Evolutionary conservation across 1,284 basidiomycete genomes (phyloP), one percentile per base, ranked within the genome.

Genomic region (Irpex sp.): DNA sequence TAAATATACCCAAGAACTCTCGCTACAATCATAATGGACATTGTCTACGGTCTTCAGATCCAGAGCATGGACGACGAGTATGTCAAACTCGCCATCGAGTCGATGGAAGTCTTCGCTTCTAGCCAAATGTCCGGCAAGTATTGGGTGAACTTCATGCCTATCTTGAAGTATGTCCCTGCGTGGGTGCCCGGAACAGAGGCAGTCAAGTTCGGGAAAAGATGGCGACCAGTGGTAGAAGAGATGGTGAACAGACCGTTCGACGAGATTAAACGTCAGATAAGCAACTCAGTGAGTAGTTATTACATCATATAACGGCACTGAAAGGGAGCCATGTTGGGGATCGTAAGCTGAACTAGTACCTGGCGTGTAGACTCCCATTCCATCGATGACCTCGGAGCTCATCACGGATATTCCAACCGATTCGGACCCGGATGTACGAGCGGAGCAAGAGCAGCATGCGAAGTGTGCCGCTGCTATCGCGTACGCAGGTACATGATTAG

Each of bases 121-220:
- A 55, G 53, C 8, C 4, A 12, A 19, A 10, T 35, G 4, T 5
- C 3, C 4, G 53, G 53, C 33, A 16, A 16, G 53, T 55, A n/a
- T 19, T 58, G 47, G 47, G 18, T 47, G 8, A 9, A 48, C n/a
- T 45, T 36, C 47, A 5, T 35, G 39, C 57, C 42, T 18, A 28
- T 47, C 65, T 62, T 68, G 57, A 45, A 59, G 52, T 59, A 66
- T 47, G 51, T 74, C 12, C 74, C 74, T 2, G 56, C 63, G 0
- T 75, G 73, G 73, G 60, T 72, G 42, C 72, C 73, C 10, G 72
- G 73, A 12, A 64, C 69, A 2, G 61, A 61, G 2, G 72, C 70
- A 64, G 68, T 70, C 56, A 60, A 52, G 36, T 60, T 48, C n/a
- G 68, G 66, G 3, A 45, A 18, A 12, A 61, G 58, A 28, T 70